Base-by-base conservation (phyloP, 768 basidiomycete genomes). In the Lentinus brumalis region DNA sequence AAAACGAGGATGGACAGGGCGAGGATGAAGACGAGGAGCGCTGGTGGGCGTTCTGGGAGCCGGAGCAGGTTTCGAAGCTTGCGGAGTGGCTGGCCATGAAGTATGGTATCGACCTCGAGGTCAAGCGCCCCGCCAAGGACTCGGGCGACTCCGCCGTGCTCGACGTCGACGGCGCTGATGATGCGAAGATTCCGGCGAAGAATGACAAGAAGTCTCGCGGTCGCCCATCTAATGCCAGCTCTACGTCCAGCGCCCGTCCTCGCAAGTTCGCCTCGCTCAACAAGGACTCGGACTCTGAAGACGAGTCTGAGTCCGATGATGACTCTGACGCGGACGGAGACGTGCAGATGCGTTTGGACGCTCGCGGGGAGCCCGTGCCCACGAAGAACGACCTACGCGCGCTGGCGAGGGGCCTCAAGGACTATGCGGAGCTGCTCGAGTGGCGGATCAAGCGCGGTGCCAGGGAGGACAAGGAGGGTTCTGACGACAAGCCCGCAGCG, bases 1-100 rank as follows among this genome's bases (percentile, higher is more conserved):
- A 60, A 8, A 61, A 65, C 5, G 69, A 67, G 16, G 69, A 69
- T 2, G 76, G 74, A 10, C 69, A 70, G 3, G 68, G 71, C 5
- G 70, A 70, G 11, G 73, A 76, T 0, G 76, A 74, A 4, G 80
- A 80, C 2, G 71, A 75, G 4, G 76, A 86, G 55, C 76, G 75
- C n/a, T 93, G 91, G 91, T 92, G 90, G 88, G 88, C 81, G 12
- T 86, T 92, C 73, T 82, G 79, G 76, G 79, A 88, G 9, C 83
- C 86, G 0, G 75, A 75, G 40, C 89, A 92, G 60, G 85, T 93
- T 59, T 69, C 73, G 53, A 86, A 83, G 69, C 72, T 92, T 21
- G 84, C 85, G 2, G 80, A 85, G 53, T 92, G 88, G 88, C 74
- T 91, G 35, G 75, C 78, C 44, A 75, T 79, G 66, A 83, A 82